Base-by-base conservation (phyloP, 2,329 filamentous ascomycete species). In the Colletotrichum noveboracense region DNA sequence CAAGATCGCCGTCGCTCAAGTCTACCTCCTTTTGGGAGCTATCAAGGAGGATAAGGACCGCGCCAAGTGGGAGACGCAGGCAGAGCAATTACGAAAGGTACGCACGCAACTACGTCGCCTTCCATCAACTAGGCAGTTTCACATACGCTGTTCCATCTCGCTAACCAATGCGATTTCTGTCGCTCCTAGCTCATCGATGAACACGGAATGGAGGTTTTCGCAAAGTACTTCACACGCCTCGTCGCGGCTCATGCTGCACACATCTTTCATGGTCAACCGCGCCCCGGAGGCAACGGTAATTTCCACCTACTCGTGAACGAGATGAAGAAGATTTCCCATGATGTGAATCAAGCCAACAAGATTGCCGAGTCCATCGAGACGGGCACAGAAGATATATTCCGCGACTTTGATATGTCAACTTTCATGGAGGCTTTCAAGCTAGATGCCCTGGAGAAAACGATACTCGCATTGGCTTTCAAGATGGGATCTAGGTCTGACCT, bases 141-240 rank as follows among this genome's bases (percentile, higher is more conserved):
- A 21, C 38, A n/a, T n/a, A 12, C n/a, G 3, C 26, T 62, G 12
- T 28, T 8, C 21, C 28, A 14, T 32, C 7, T 12, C 62, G 65
- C 78, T 81, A 58, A 81, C 71, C 24, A 36, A 48, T 32, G 55
- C 30, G 6, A 5, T 12, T 34, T 34, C 24, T 24, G 28, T 52
- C 43, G 65, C 43, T 77, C n/a, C 18, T 78, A 98, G 95, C 93
- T 98, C 84, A 94, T 98, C 88, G 94, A 98, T 92, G 96, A 96
- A 82, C 94, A 98, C 96, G 96, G 96, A 83, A 99, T 99, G 96
- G 97, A 99, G 90, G 96, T 98, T 83, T 98, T 96, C 85, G 93
- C 95, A 76, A 97, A 96, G 89, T 98, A 97, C 86, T 98, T 99
- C 86, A 93, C 95, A 85, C 95, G 96, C 86, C 90, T 98, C 84